Base-by-base conservation (phyloP, 2,329 filamentous ascomycete species). In the Shiraia bambusicola region DNA sequence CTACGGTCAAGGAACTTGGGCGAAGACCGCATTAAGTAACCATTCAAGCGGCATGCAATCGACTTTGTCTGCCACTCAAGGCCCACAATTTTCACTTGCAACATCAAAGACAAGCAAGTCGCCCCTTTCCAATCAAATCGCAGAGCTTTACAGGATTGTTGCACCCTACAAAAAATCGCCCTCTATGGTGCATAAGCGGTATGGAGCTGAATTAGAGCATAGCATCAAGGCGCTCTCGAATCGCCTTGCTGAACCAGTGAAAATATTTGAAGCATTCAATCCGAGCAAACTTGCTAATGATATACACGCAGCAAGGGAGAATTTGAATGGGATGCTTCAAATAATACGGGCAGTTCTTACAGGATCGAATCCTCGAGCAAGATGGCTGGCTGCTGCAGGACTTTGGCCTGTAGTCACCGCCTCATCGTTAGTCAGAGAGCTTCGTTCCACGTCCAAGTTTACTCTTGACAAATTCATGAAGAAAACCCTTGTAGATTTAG, bases 341-440 rank as follows among this genome's bases (percentile, higher is more conserved):
- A 34, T 39, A 1, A 38, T 65, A 4, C 34, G 40, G 3, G 5
- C 17, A 26, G 27, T 36, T 5, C 32, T 61, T 2, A 34, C 40
- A 4, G 28, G 6, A 8, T 31, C 50, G 6, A 60, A 72, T 45
- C n/a, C 44, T 14, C 60, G 64, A 22, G 50, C 45, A 5, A 37
- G 45, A 4, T 80, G 76, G 76, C 68, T 79, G 0, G 43, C 59
- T 8, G 17, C 52, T 0, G 73, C 67, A 0, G 58, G 68, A 0
- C 56, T 80, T 0, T 78, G 74, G 72, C 79, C 79, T 0, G 66
- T 61, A 2, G 45, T 75, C 2, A 76, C 73, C 0, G 64, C 62
- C 0, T 40, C 71, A 0, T 63, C 73, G 0, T 45, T 81, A 0
- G 69, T 83, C 0, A 70, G 75, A 30, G 73, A 76, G 26, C 58